Percentiles rank a stretch among this genome's conserved stretches.
phyloP scores from a whole-genome alignment of 495 filamentous ascomycete species.

The Annulohypoxylon moriforme region DNA sequence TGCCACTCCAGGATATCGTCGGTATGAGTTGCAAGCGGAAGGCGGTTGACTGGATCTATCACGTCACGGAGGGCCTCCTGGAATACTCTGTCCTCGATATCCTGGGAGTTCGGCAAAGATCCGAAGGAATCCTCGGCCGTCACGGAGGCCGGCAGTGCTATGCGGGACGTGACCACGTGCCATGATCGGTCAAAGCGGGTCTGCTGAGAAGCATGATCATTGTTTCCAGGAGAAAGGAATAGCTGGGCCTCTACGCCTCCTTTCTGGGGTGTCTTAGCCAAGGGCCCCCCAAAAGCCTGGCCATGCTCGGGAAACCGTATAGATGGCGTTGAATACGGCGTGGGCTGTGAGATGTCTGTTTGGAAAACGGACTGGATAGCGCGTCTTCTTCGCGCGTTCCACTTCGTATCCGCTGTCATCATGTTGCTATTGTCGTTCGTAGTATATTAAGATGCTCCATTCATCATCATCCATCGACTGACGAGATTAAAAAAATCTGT shows the following conservation, averaged over 20 bases:
- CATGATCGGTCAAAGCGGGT: conserved; percentile 74
- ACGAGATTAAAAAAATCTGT: conserved; percentile 1
- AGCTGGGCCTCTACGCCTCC: conserved; percentile 23
- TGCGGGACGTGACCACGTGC: conserved; percentile 71
- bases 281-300: conserved; percentile 54
- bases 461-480: conserved; percentile 14
- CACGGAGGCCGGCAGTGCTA: conserved; percentile 65
- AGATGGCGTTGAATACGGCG: conserved; percentile 55
- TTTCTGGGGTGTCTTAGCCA: conserved; percentile 30
- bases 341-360: conserved; percentile 56
- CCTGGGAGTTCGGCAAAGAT: conserved; percentile 56
- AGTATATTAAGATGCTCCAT: conserved; percentile 16
- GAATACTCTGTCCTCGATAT: conserved; percentile 51
- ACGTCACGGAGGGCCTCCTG: conserved; percentile 57
- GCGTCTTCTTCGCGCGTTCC: conserved; percentile 55
- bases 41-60: conserved; percentile 49
- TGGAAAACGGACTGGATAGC: conserved; percentile 66
- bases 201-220: conserved; percentile 60
- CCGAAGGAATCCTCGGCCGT: conserved; percentile 57
- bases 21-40: conserved; percentile 59
- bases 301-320: conserved; percentile 50
- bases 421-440: conserved; percentile 28
- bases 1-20: conserved; percentile 65
- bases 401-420: conserved; percentile 47
- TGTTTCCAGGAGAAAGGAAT: conserved; percentile 38